Evolutionary conservation across 176 grass and related monocot genomes (phyloP), one percentile per base, ranked within the genome.

Genomic region (Phoenix dactylifera): DNA sequence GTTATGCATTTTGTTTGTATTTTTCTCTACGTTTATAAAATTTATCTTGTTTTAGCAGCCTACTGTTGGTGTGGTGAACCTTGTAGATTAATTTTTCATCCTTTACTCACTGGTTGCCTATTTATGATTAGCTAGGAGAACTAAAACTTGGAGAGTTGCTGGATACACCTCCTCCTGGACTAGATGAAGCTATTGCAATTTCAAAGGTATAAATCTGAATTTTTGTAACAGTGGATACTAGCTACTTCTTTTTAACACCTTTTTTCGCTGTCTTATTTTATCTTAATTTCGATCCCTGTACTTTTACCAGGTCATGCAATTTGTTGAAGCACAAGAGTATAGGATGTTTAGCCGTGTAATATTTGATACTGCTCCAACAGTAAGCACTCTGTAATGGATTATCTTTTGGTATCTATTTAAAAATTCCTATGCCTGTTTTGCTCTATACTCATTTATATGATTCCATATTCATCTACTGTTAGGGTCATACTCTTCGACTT

Each of bases 141-240:
- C 73, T 98, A 55, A 98, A 98, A 72, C 69, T 98, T 50, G 93
- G 93, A 20, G 87, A 98, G 19, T 72, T 98, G 20, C 63, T 98
- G 52, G 93, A 98, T 64, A 76, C 93, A 58, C 87, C 93, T 50
- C 87, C 93, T 52, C 93, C 93, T 55, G 93, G 93, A 65, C 51
- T 98, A 57, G 93, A 98, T 64, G 93, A 98, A 85, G 93, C 93
- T 60, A 83, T 98, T 71, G 87, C 87, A 76, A 98, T 98, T 88
- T 98, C 87, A 58, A 92, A 92, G 81, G 87, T 88, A 69, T 61
- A 24, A 23, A 59, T 49, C 17, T 15, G 67, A 60, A 30, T 56
- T 67, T 73, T 67, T 73, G 24, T 16, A 39, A 74, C 55, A 50
- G 4, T 73, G 44, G 15, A 50, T 55, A 30, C 18, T 20, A 54